Evolutionary conservation across 441 rosid genomes (phyloP).

Genomic region (Corymbia calophylla): DNA sequence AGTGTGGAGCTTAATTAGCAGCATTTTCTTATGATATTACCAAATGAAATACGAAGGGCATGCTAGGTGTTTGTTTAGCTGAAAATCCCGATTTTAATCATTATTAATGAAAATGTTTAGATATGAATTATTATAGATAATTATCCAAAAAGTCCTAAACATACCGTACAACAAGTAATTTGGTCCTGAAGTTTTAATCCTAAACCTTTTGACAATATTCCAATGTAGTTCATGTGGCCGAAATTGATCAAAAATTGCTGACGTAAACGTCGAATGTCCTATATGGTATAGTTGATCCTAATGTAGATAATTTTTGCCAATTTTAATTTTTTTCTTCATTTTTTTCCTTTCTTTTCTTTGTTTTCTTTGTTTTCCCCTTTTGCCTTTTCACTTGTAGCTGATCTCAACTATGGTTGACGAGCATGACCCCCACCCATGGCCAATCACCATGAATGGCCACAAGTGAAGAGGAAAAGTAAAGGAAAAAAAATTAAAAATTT

Average conservation of each 20-base stretch:
- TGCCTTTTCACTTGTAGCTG: neutral
- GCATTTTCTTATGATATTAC: neutral
- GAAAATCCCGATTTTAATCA: neutral
- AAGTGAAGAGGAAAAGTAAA: too few species aligned
- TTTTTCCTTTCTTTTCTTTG: too few species aligned
- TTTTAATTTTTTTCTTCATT: too few species aligned
- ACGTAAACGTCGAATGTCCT: fast-evolving
- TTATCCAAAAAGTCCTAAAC: neutral
- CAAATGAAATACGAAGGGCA: neutral
- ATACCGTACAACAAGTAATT: fast-evolving
- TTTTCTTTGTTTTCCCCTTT: too few species aligned
- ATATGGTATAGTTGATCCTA: neutral
- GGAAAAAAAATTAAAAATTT: too few species aligned
- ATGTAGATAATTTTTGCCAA: neutral
- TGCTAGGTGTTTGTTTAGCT: neutral
- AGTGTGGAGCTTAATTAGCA: neutral
- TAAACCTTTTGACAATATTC: neutral
- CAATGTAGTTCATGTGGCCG: fast-evolving
- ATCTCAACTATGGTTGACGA: neutral
- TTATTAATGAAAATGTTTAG: neutral
- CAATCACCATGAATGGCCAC: neutral
- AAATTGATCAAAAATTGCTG: neutral
- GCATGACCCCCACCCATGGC: too few species aligned
- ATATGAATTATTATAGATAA: neutral
- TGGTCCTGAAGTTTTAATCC: neutral